phyloP scores from a whole-genome alignment of 2,329 filamentous ascomycete genomes.

The Phialophora macrospora region DNA sequence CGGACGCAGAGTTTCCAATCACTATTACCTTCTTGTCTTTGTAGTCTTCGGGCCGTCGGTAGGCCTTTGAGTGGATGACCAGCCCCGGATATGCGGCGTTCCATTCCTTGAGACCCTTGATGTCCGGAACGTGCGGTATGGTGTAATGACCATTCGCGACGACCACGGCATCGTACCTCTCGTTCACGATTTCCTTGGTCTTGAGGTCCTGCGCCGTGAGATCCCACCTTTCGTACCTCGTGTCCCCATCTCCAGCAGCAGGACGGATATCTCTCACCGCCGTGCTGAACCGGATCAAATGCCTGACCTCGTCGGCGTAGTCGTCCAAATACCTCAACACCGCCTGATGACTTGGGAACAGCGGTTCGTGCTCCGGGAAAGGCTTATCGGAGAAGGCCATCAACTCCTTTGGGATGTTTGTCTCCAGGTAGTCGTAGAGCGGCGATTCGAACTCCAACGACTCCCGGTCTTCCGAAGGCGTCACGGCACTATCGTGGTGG shows the following conservation, averaged over 20 bases:
- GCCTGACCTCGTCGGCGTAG: conserved; percentile 71
- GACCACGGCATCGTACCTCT: conserved; percentile 74
- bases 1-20: conserved; percentile 83
- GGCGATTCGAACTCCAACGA: conserved; percentile 75
- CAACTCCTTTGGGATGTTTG: conserved; percentile 80
- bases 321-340: conserved; percentile 75
- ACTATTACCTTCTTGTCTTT: conserved; percentile 75
- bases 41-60: conserved; percentile 69
- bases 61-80: conserved; percentile 79
- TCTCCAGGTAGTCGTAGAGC: conserved; percentile 80
- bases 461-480: conserved; percentile 17
- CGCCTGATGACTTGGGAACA: conserved; percentile 74
- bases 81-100: conserved; percentile 62
- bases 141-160: conserved; percentile 77
- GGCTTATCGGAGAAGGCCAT: conserved; percentile 78
- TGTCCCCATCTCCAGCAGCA: not conserved
- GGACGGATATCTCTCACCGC: conserved; percentile 24
- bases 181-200: conserved; percentile 48
- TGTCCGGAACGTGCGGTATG: conserved; percentile 68
- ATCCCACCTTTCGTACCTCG: conserved; percentile 46
- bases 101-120: conserved; percentile 65
- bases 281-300: conserved; percentile 68
- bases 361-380: conserved; percentile 67
- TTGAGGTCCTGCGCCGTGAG: conserved; percentile 60
- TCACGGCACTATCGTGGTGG: conserved; percentile 42